Evolutionary conservation across 306 rosid species (phyloP).

Genomic region (Quercus robur): DNA sequence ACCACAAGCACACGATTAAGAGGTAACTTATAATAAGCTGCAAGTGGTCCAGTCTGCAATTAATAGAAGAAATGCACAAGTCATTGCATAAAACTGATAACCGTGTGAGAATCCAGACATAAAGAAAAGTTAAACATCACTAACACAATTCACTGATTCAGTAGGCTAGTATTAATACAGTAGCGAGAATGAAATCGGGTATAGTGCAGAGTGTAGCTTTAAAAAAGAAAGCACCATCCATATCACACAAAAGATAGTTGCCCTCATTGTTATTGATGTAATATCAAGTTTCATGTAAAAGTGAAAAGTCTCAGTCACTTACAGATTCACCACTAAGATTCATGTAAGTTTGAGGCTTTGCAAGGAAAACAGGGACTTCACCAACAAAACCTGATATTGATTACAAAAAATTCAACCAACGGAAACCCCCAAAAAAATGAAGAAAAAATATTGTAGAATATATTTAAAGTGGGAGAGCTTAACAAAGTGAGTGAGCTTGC

Average conservation of each 20-base stretch:
- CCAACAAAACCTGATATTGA: conserved; percentile 64
- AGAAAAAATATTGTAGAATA: not conserved
- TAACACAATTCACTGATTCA: not conserved
- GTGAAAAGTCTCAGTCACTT: conserved; percentile 29
- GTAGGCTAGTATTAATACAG: not conserved
- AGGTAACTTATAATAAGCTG: conserved; percentile 94
- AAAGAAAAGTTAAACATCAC: conserved; percentile 7
- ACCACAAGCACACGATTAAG: conserved; percentile 91
- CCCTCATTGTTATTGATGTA: not conserved
- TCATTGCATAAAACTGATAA: conserved; percentile 19
- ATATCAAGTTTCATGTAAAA: not conserved
- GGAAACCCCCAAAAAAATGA: not conserved
- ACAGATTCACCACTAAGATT: conserved; percentile 96
- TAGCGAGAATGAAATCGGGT: not conserved
- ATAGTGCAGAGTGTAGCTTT: not conserved
- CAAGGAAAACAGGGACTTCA: conserved; percentile 76
- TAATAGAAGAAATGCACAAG: conserved; percentile 11
- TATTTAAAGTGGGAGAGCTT: not conserved
- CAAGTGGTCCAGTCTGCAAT: conserved; percentile 81
- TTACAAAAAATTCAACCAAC: not conserved
- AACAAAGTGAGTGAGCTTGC: conserved; percentile 18
- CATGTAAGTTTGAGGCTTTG: conserved; percentile 98
- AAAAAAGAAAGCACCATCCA: not conserved
- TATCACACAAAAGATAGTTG: not conserved
- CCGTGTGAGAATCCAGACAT: not conserved